Evolutionary conservation across 169 alveolate genomes (phyloP), one percentile per base, ranked within the genome.

Genomic region (Plasmodium gonderi): DNA sequence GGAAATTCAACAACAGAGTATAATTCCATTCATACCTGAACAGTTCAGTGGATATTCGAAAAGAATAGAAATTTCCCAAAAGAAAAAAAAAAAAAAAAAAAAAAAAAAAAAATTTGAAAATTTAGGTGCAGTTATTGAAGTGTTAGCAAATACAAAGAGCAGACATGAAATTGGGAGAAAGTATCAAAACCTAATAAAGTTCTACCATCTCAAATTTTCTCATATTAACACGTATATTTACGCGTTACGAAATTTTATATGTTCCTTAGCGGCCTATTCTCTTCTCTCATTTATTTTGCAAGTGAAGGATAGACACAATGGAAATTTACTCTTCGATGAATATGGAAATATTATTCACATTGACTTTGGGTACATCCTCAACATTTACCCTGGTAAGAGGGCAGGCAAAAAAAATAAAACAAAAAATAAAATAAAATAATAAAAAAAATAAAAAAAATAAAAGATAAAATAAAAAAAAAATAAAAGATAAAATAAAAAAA

Each of bases 211-310:
- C 33, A 74, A 85, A 23, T 85, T 75, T 60, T 85, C 92, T 6
- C 77, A 85, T 65, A 85, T 75, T 33, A 75, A 75, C 47, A n/a
- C 68, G 36, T 85, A 85, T 85, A 85, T 80, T 79, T 95, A 95
- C 72, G 97, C 97, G 12, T 82, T 95, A 83, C 93, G 92, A 92
- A 97, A 97, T 93, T 97, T 97, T 91, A 97, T 97, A 23, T 99
- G 98, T 92, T 96, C 98, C 54, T 98, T 97, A 79, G 99, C 99
- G 45, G 99, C 99, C 3, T 98, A 98, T 92, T 98, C 99, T n/a
- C 93, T 98, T 40, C 97, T 98, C 29, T 96, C 99, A 45, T 98
- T 98, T 81, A 96, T 98, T 80, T 95, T 98, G 54, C 92, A 85
- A 85, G 92, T 85, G 67, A 98, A 98, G 92, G 99, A 98, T 92